Evolutionary conservation across 441 rosid species (phyloP).

Genomic region (Euphorbia celastroides): DNA sequence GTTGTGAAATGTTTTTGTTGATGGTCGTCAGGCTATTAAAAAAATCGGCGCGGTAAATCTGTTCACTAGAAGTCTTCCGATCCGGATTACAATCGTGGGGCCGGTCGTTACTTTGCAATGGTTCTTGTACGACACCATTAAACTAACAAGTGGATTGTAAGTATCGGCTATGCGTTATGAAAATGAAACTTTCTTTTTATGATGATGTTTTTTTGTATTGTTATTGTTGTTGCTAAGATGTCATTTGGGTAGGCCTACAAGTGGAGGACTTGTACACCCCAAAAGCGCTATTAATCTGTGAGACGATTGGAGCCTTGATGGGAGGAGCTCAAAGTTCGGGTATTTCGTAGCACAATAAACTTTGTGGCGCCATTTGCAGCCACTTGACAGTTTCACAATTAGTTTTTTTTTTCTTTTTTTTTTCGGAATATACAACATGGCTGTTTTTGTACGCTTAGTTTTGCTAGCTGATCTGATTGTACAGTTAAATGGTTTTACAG

Average conservation of each 20-base stretch:
- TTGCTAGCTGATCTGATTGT: not conserved
- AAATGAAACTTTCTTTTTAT: not conserved
- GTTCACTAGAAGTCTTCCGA: constrained; percentile 61
- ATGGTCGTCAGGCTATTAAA: constrained; percentile 42
- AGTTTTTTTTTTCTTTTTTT: not conserved
- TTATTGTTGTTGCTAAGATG: no score
- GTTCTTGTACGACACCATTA: constrained; percentile 61
- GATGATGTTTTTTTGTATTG: not conserved
- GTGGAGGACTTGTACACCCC: not conserved
- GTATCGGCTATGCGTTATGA: not conserved
- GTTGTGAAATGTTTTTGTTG: no score
- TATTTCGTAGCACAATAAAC: not conserved
- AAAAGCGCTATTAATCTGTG: not conserved
- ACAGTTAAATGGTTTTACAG: not conserved
- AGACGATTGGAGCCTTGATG: not conserved
- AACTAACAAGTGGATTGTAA: constrained; percentile 56
- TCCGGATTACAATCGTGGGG: constrained; percentile 53
- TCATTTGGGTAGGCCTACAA: not conserved
- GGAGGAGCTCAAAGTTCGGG: no score
- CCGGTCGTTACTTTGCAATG: constrained; percentile 57
- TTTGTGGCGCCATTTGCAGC: not conserved
- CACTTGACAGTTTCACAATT: not conserved
- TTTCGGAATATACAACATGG: not conserved
- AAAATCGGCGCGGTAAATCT: constrained; percentile 48
- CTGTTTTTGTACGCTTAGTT: not conserved